A percentile compares a stretch with the other conserved stretches of the same genome.
These are phyloP conservation scores for Trametes hirsuta DNA, from an alignment of 1,284 basidiomycete genomes.

Conservation along the genomic window DNA sequence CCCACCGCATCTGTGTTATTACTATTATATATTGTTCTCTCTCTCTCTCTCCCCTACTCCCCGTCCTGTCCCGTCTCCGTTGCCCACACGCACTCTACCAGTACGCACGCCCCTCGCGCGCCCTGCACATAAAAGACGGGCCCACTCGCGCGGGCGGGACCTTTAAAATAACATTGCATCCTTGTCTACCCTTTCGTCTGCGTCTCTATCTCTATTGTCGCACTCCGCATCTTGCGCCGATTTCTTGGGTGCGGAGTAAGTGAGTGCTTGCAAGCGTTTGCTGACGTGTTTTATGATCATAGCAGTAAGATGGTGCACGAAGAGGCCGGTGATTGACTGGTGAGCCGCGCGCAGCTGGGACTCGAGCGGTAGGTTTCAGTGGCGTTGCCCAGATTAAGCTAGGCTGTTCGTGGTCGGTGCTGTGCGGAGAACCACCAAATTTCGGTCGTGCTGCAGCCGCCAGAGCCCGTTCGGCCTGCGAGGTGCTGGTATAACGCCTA, in stretches of 20 bases:
- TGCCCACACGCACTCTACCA: conserved; percentile 10
- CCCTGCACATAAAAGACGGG: conserved; percentile 10
- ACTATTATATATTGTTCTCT: conserved; percentile 19
- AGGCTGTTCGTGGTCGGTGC: too few relatives aligned
- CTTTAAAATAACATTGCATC: conserved; percentile 4
- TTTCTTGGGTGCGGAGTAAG: conserved; percentile 18
- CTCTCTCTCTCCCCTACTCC: neutral
- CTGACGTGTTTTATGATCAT: conserved; percentile 1
- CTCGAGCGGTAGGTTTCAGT: too few relatives aligned
- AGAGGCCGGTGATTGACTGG: too few relatives aligned
- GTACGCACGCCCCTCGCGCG: conserved; percentile 11
- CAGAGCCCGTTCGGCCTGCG: too few relatives aligned
- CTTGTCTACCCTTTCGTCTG: conserved; percentile 1
- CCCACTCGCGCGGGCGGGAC: conserved; percentile 4
- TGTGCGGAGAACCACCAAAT: too few relatives aligned
- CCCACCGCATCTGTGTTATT: conserved; percentile 29
- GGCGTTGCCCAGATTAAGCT: too few relatives aligned
- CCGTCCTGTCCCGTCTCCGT: neutral
- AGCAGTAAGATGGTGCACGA: too few relatives aligned
- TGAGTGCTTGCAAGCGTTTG: too few relatives aligned
- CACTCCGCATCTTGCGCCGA: neutral
- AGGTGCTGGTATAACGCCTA: too few relatives aligned
- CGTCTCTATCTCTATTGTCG: neutral
- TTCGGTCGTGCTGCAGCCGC: too few relatives aligned
- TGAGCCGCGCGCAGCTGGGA: too few relatives aligned